Evolutionary conservation across 371 early-diverging fungal species (phyloP).

Genomic region (Coemansia linderi): DNA sequence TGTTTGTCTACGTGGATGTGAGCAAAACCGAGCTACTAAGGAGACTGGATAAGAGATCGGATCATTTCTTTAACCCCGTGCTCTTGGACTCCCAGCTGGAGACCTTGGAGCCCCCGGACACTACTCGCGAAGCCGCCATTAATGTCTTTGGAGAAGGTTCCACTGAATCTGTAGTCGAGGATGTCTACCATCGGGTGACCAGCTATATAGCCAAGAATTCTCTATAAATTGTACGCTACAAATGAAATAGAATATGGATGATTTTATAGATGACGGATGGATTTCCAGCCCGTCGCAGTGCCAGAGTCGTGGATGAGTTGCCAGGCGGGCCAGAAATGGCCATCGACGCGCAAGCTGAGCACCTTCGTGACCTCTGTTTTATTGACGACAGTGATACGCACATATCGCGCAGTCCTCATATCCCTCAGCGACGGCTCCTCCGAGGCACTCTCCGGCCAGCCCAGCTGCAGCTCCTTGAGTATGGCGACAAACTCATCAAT

Average conservation of each 20-base stretch:
- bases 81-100: constrained; percentile 66
- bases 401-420: constrained; percentile 62
- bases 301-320: constrained; percentile 61
- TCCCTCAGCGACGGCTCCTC: constrained; percentile 14
- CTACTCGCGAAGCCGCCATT: constrained; percentile 58
- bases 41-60: constrained; percentile 56
- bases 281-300: constrained; percentile 64
- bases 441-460: background rate
- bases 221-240: background rate
- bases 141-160: constrained; percentile 32
- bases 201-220: constrained; percentile 19
- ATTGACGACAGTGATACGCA: constrained; percentile 70
- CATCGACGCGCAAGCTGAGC: constrained; percentile 68
- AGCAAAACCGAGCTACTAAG: constrained; percentile 54
- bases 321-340: constrained; percentile 75
- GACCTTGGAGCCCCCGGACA: constrained; percentile 65
- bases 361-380: constrained; percentile 62
- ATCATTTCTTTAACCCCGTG: constrained; percentile 61
- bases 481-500: constrained; percentile 57
- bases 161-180: constrained; percentile 19
- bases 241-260: background rate
- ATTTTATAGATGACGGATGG: constrained; percentile 17
- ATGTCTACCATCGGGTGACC: constrained; percentile 14
- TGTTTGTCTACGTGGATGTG: constrained; percentile 67
- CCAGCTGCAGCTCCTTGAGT: constrained; percentile 23